Percentiles rank a stretch among this genome's conserved stretches.
phyloP scores from a whole-genome alignment of 2,329 filamentous ascomycete genomes.

The Cordyceps cicadae region DNA sequence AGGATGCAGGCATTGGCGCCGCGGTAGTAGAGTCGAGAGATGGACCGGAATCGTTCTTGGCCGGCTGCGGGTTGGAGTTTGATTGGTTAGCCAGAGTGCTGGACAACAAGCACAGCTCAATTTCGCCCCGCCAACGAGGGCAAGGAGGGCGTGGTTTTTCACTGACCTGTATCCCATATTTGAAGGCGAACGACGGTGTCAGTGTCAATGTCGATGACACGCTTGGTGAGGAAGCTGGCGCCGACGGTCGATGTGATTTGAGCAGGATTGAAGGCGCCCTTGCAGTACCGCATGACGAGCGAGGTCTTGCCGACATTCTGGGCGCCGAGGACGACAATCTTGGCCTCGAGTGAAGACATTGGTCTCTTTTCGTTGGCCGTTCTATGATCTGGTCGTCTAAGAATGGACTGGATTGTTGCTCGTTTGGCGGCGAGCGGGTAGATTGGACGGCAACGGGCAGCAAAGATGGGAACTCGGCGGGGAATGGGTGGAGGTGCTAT shows the following conservation, averaged over 20 bases:
- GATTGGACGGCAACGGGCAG: not conserved
- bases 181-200: slow-evolving; percentile 84
- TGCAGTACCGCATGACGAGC: slow-evolving; percentile 67
- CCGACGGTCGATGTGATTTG: slow-evolving; percentile 64
- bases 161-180: slow-evolving; percentile 81
- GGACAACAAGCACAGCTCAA: not conserved
- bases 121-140: no score
- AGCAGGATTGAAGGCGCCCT: slow-evolving; percentile 60
- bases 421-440: not conserved
- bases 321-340: slow-evolving; percentile 71
- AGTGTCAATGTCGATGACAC: slow-evolving; percentile 72
- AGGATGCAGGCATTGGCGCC: slow-evolving; percentile 89
- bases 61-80: slow-evolving; percentile 46
- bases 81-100: slow-evolving; percentile 12
- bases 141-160: not conserved
- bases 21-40: slow-evolving; percentile 92
- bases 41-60: slow-evolving; percentile 90
- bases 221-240: slow-evolving; percentile 72
- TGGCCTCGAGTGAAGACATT: slow-evolving; percentile 64
- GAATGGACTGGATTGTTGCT: not conserved
- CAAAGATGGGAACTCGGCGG: not conserved
- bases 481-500: not conserved
- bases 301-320: slow-evolving; percentile 76
- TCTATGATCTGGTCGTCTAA: not conserved
- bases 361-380: not conserved